These are phyloP conservation scores for Coemansia sp. DNA, from an alignment of 192 early-diverging fungal genomes.

Conservation along the genomic window DNA sequence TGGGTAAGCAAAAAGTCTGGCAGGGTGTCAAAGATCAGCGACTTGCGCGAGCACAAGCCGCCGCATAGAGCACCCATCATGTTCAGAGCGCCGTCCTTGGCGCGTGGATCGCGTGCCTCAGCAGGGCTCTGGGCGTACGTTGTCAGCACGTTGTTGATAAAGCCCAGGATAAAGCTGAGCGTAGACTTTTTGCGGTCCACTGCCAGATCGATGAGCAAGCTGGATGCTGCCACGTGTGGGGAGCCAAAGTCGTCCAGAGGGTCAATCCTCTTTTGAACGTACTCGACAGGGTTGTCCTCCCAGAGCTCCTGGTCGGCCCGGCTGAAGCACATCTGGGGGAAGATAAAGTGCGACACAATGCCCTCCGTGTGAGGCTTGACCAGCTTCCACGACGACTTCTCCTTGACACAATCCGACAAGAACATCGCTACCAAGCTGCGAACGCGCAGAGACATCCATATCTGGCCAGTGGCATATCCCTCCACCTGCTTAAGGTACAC, in stretches of 20 bases:
- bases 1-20: conserved; percentile 82
- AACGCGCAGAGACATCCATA: conserved; percentile 71
- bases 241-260: conserved; percentile 84
- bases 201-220: conserved; percentile 76
- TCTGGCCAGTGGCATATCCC: conserved; percentile 64
- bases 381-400: conserved; percentile 87
- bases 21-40: conserved; percentile 72
- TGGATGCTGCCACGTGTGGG: conserved; percentile 67
- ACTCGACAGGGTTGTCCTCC: conserved; percentile 92
- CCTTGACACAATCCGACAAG: conserved; percentile 79
- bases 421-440: conserved; percentile 72
- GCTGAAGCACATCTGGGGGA: conserved; percentile 90
- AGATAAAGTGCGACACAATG: conserved; percentile 86
- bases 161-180: conserved; percentile 73
- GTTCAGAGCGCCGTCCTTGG: conserved; percentile 88
- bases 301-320: conserved; percentile 83
- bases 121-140: conserved; percentile 65
- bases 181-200: conserved; percentile 74
- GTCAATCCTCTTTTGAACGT: conserved; percentile 75
- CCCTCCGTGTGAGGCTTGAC: conserved; percentile 81
- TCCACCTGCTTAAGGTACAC: conserved; percentile 86
- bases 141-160: conserved; percentile 74
- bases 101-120: conserved; percentile 67
- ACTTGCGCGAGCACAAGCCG: conserved; percentile 67
- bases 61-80: conserved; percentile 81